Evolutionary conservation across 306 rosid genomes (phyloP), one percentile per base, ranked within the genome.

Genomic region (Quercus robur): DNA sequence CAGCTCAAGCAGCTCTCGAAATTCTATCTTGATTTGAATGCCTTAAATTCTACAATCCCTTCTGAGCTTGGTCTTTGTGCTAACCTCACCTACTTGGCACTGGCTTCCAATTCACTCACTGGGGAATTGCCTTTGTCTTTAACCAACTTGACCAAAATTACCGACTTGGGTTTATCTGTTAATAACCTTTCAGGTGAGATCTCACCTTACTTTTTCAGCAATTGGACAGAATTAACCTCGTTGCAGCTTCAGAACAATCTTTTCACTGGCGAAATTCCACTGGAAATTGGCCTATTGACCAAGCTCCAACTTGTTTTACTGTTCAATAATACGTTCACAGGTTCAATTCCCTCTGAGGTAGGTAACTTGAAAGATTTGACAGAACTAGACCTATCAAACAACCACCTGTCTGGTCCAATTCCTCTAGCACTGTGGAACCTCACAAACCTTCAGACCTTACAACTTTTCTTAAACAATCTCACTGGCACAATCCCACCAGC

Each of bases 161-260:
- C 26, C 46, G 6, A 82, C 0, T 63, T 92, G 78, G 88, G 90
- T 33, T 82, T 93, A 63, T 86, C 91, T 2, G 82, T 68, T 2
- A 93, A 93, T 81, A 30, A 28, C 0, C 59, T 90, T n/a, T 71
- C 91, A 9, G 94, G 97, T 33, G 76, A 85, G n/a, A 70, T 90
- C 58, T 84, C 86, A 3, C 78, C 89, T 35, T 70, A 76, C 10
- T 28, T 93, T 71, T 15, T 89, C 62, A 86, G 92, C 80, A 88
- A 81, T 9, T 93, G 96, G 95, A 86, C 86, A 5, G 41, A 76
- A 52, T 61, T 91, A 25, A 57, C 2, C 57, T 89, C 91, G 2
- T 70, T 92, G 66, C 95, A 90, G 82, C 52, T 92, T 72, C 93
- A 89, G 69, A 31, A 86, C 75, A 92, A 92, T 33, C 74, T 38